Conservation (phyloP, 768 basidiomycete species). For the Suillus alpinus region DNA sequence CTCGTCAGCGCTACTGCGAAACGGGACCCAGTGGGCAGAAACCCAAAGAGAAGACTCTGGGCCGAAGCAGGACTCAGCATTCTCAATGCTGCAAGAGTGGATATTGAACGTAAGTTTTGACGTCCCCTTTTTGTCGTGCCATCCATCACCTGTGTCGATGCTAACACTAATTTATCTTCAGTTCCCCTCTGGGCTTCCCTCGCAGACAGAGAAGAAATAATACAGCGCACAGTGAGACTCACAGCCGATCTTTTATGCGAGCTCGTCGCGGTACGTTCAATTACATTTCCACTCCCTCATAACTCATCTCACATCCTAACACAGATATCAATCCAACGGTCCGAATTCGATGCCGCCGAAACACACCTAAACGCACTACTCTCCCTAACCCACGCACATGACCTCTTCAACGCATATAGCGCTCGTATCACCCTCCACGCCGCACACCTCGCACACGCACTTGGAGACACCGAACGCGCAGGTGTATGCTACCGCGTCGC, state of each 20-base stretch:
- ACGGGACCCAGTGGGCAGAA: slow-evolving; percentile 70
- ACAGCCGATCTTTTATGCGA: slow-evolving; percentile 74
- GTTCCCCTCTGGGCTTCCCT: slow-evolving; percentile 56
- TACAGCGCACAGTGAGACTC: slow-evolving; percentile 52
- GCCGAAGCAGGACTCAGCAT: slow-evolving; percentile 56
- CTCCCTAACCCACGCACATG: slow-evolving; percentile 57
- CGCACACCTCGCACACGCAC: slow-evolving; percentile 31
- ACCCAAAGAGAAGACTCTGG: slow-evolving; percentile 71
- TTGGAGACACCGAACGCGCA: slow-evolving; percentile 44
- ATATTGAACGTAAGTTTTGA: slow-evolving; percentile 25
- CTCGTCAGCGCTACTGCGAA: slow-evolving; percentile 65
- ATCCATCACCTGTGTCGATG: not conserved
- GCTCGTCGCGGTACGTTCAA: slow-evolving; percentile 51
- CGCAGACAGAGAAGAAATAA: slow-evolving; percentile 37
- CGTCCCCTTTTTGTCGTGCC: not conserved
- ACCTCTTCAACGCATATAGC: slow-evolving; percentile 54
- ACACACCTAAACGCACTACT: slow-evolving; percentile 49
- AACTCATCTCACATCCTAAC: not conserved
- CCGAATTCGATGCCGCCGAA: slow-evolving; percentile 61
- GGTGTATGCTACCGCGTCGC: slow-evolving; percentile 63
- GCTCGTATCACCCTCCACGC: slow-evolving; percentile 66
- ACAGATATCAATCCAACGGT: slow-evolving; percentile 61
- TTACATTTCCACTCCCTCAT: not conserved
- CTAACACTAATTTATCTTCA: slow-evolving; percentile 17
- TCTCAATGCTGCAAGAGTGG: slow-evolving; percentile 27